Percentiles rank a stretch among this genome's conserved stretches.
Evolutionary conservation across 148 eudicot species (phyloP).

Genomic region (Vaccinium myrtillus): DNA sequence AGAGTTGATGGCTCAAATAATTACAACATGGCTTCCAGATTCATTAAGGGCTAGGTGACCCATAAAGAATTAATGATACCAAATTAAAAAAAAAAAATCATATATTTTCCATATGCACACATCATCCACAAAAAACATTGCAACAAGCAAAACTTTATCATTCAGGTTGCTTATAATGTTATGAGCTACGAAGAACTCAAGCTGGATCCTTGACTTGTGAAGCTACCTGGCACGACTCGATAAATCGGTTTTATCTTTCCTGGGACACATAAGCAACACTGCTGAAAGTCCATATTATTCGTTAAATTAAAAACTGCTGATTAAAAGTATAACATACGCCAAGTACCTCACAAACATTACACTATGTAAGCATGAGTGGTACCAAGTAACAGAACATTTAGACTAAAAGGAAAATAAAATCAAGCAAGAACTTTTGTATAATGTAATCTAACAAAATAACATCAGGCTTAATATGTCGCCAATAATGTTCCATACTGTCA

Average conservation of each 20-base stretch:
- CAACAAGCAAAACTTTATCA: not conserved
- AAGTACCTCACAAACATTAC: not conserved
- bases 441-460: not conserved
- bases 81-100: not conserved
- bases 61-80: not conserved
- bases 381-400: not conserved
- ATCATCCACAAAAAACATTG: not conserved
- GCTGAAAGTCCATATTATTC: not conserved
- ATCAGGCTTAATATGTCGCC: not conserved
- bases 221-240: not conserved
- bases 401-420: not conserved
- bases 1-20: slow-evolving; percentile 5
- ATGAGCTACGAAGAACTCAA: not conserved
- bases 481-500: not conserved
- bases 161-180: not conserved
- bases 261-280: not conserved
- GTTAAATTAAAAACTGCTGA: not conserved
- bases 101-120: not conserved
- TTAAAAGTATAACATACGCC: not conserved
- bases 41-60: not conserved
- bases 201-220: not conserved
- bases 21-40: not conserved
- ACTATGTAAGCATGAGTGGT: not conserved
- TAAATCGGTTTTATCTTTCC: slow-evolving; percentile 2
- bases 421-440: not conserved